phyloP scores from a whole-genome alignment of 257 asterid species.

The Primulina tabacum region DNA sequence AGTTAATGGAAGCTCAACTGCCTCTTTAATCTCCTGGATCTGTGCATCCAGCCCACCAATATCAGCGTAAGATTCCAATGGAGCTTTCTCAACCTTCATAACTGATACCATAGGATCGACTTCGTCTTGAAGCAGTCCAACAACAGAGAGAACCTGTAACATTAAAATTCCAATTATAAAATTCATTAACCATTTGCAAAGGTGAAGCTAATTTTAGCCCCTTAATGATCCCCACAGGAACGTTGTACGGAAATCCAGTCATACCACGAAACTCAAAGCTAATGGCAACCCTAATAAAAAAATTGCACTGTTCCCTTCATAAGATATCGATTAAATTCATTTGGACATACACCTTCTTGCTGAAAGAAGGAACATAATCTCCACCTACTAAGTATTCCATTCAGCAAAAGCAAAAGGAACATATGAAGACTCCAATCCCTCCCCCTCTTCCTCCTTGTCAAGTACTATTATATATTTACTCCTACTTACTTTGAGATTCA shows the following conservation, averaged over 20 bases:
- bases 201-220: background rate
- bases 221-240: background rate
- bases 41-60: constrained; percentile 51
- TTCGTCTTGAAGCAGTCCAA: constrained; percentile 66
- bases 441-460: background rate
- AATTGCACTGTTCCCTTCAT: background rate
- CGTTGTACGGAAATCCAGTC: background rate
- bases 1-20: constrained; percentile 37
- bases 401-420: background rate
- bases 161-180: constrained; percentile 1
- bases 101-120: constrained; percentile 73
- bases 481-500: background rate
- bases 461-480: constrained; percentile 1
- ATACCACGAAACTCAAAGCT: background rate
- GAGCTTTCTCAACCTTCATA: constrained; percentile 73
- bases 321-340: background rate
- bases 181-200: constrained; percentile 7
- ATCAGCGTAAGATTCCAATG: constrained; percentile 49
- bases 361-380: background rate
- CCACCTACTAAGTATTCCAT: background rate
- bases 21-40: constrained; percentile 48
- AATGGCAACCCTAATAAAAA: background rate
- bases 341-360: background rate
- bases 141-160: constrained; percentile 61
- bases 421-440: background rate